Evolutionary conservation across 2,329 filamentous ascomycete genomes (phyloP).

Genomic region (Microdochium nivale): DNA sequence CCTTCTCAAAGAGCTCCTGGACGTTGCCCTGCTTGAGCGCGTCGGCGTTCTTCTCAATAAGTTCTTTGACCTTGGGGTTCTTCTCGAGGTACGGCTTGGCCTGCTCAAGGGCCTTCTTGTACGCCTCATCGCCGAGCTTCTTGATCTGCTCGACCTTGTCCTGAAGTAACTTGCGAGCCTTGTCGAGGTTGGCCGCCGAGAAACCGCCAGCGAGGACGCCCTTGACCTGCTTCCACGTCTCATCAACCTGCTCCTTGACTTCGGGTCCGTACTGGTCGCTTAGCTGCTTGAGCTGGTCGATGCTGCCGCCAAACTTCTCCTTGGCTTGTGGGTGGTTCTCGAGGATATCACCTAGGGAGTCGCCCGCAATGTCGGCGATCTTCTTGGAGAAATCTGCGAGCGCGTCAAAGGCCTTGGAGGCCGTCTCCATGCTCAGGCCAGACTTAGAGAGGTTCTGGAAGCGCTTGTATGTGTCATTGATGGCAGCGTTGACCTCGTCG

Average conservation of each 20-base stretch:
- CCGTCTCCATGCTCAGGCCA: constrained; percentile 54
- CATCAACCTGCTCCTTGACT: constrained; percentile 66
- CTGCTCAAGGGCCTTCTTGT: constrained; percentile 62
- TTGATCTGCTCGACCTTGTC: constrained; percentile 61
- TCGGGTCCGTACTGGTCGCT: constrained; percentile 65
- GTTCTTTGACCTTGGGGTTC: constrained; percentile 65
- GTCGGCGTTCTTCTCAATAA: constrained; percentile 63
- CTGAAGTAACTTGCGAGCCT: constrained; percentile 53
- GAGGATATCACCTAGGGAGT: constrained; percentile 55
- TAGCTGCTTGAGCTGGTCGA: constrained; percentile 62
- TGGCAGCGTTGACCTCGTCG: constrained; percentile 60
- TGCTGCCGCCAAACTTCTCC: constrained; percentile 59
- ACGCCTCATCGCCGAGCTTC: constrained; percentile 62
- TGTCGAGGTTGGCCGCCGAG: constrained; percentile 40
- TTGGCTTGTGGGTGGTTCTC: constrained; percentile 68
- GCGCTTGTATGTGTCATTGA: constrained; percentile 59
- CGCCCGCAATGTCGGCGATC: constrained; percentile 52
- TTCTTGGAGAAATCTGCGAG: constrained; percentile 53
- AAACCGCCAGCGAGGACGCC: constrained; percentile 56
- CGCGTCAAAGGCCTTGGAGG: constrained; percentile 51
- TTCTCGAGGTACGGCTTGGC: constrained; percentile 67
- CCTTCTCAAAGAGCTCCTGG: constrained; percentile 52
- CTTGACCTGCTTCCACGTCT: constrained; percentile 59
- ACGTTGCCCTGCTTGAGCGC: constrained; percentile 59
- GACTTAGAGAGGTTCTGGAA: constrained; percentile 52